A percentile compares a stretch with the other conserved stretches of the same genome.
Conservation (phyloP, 108 stramenopile species). For the Cyclotella kingstonii region DNA sequence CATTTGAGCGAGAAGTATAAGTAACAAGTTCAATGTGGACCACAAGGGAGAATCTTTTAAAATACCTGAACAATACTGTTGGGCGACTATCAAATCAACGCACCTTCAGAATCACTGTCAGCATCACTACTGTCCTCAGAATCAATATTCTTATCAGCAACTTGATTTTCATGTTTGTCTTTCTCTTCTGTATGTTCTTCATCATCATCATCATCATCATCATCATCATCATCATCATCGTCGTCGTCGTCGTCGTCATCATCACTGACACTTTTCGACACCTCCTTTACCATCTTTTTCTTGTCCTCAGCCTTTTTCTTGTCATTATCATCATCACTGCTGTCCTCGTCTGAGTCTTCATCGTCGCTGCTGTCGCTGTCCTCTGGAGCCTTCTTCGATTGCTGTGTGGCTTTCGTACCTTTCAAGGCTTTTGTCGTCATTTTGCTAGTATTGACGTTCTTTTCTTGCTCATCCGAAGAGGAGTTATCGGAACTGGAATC, state of each 20-base stretch:
- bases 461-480: too few relatives aligned
- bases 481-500: too few relatives aligned
- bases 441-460: too few relatives aligned
- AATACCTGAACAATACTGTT: neutral
- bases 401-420: too few relatives aligned
- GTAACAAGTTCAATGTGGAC: neutral
- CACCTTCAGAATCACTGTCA: neutral
- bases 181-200: neutral
- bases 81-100: neutral
- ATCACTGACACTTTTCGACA: neutral
- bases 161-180: neutral
- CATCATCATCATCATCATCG: neutral
- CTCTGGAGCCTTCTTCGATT: too few relatives aligned
- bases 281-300: neutral
- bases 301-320: slow-evolving; percentile 6
- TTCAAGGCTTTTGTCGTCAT: too few relatives aligned
- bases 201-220: neutral
- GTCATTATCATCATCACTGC: too few relatives aligned
- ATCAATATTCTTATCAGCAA: neutral
- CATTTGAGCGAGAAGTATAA: neutral
- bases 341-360: slow-evolving; percentile 1
- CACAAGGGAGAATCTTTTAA: neutral
- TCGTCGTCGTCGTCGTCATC: slow-evolving; percentile 32
- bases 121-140: neutral
- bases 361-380: slow-evolving; percentile 1